Conservation (phyloP, 495 filamentous ascomycete genomes). For the Trichoderma virens region DNA sequence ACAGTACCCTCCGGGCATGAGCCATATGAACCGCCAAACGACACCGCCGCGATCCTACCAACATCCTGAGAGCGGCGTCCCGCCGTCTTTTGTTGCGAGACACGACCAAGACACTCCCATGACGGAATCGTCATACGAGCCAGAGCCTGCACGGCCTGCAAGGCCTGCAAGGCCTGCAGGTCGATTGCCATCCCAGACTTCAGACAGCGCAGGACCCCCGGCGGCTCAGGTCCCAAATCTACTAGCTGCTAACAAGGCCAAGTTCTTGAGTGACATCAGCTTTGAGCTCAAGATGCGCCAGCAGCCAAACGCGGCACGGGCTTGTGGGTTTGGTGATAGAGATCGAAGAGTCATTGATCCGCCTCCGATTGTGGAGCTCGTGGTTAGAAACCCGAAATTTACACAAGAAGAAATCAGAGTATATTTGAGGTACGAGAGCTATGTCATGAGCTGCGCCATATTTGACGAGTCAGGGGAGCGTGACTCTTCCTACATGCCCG, state of each 20-base stretch:
- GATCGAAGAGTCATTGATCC: constrained; percentile 93
- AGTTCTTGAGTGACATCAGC: background rate
- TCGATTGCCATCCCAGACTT: background rate
- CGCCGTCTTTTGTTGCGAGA: background rate
- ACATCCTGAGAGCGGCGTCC: constrained; percentile 10
- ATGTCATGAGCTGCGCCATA: constrained; percentile 76
- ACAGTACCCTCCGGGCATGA: background rate
- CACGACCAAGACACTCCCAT: background rate
- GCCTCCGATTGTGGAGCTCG: constrained; percentile 86
- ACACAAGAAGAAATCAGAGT: constrained; percentile 43
- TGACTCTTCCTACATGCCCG: constrained; percentile 53
- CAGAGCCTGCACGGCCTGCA: background rate
- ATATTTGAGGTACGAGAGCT: constrained; percentile 64
- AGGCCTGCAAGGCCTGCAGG: background rate
- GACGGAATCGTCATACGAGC: background rate
- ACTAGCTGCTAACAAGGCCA: constrained; percentile 29
- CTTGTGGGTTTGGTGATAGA: constrained; percentile 89
- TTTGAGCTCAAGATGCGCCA: constrained; percentile 65
- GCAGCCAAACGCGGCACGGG: constrained; percentile 81
- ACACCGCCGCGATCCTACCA: background rate
- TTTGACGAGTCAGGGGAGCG: constrained; percentile 54
- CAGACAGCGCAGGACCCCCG: background rate
- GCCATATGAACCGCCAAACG: background rate
- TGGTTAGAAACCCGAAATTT: constrained; percentile 56
- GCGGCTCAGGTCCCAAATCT: background rate